phyloP scores from a whole-genome alignment of 2,329 filamentous ascomycete genomes.

The Zelopaecilomyces penicillatus region DNA sequence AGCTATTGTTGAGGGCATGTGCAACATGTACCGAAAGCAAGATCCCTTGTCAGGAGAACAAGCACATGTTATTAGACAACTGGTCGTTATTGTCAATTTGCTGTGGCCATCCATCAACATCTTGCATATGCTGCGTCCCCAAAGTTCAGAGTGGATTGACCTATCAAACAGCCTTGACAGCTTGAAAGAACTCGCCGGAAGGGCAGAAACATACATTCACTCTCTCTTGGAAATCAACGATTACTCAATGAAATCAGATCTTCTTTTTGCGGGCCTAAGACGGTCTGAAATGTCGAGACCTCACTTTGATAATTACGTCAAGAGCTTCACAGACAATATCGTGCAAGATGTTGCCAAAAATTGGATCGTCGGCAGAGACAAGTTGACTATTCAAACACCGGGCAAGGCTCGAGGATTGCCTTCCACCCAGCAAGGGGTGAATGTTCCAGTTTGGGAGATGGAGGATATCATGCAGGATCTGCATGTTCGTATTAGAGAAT shows the following conservation, averaged over 20 bases:
- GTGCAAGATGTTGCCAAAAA: slow-evolving; percentile 35
- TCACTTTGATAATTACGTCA: slow-evolving; percentile 21
- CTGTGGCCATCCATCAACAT: slow-evolving; percentile 22
- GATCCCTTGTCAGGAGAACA: slow-evolving; percentile 14
- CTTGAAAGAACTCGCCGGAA: slow-evolving; percentile 11
- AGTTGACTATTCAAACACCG: slow-evolving; percentile 31
- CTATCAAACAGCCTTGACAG: slow-evolving; percentile 11
- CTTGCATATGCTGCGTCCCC: slow-evolving; percentile 10
- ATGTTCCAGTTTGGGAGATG: slow-evolving; percentile 22
- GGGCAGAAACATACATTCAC: slow-evolving; percentile 13
- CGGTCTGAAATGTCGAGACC: not conserved
- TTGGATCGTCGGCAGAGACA: slow-evolving; percentile 29
- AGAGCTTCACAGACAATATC: slow-evolving; percentile 35
- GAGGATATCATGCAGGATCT: slow-evolving; percentile 23
- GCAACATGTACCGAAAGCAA: slow-evolving; percentile 13
- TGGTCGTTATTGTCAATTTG: slow-evolving; percentile 20
- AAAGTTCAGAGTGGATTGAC: slow-evolving; percentile 13
- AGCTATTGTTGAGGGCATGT: slow-evolving; percentile 21
- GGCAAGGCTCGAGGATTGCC: slow-evolving; percentile 20
- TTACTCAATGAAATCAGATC: slow-evolving; percentile 9
- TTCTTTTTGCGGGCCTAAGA: slow-evolving; percentile 16
- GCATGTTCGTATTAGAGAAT: slow-evolving; percentile 21
- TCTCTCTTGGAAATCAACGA: slow-evolving; percentile 12
- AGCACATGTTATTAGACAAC: slow-evolving; percentile 21
- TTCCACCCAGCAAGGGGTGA: slow-evolving; percentile 25